Evolutionary conservation across 208 protist genomes (phyloP).

Genomic region (Trypanosoma lewisi): DNA sequence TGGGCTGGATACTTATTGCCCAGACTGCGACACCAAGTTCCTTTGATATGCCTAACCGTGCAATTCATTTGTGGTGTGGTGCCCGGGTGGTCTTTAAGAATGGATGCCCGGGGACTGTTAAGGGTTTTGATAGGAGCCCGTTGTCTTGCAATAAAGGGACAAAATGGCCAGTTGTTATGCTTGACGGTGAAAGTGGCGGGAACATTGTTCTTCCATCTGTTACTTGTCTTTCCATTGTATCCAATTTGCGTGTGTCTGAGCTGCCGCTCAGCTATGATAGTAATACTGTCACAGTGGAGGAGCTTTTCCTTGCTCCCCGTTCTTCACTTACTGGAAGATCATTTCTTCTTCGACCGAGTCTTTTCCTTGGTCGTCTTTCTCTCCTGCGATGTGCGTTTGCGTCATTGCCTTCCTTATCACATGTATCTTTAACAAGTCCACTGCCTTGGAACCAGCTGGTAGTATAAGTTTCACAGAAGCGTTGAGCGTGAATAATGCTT

Average conservation of each 20-base stretch:
- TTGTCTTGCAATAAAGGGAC: not conserved
- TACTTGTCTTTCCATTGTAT: not conserved
- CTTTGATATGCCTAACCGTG: slow-evolving; percentile 10
- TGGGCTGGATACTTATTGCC: slow-evolving; percentile 17
- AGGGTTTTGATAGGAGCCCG: not conserved
- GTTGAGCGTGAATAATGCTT: too few species aligned
- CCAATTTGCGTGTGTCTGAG: slow-evolving; percentile 4
- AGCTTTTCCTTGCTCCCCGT: slow-evolving; percentile 10
- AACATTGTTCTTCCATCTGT: not conserved
- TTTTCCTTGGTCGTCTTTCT: slow-evolving; percentile 16
- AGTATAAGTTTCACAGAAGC: not conserved
- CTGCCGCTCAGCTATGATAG: slow-evolving; percentile 21
- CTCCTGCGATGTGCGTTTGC: slow-evolving; percentile 18
- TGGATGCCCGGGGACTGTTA: slow-evolving; percentile 15
- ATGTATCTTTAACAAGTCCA: slow-evolving; percentile 6
- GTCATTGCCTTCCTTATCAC: slow-evolving; percentile 6
- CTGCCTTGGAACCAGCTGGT: slow-evolving; percentile 9
- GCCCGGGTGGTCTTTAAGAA: slow-evolving; percentile 11
- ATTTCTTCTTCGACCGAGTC: slow-evolving; percentile 12
- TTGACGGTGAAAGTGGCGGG: slow-evolving; percentile 5
- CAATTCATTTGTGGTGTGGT: slow-evolving; percentile 21
- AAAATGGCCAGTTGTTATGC: slow-evolving; percentile 14
- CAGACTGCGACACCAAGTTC: slow-evolving; percentile 10
- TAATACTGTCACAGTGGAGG: slow-evolving; percentile 12
- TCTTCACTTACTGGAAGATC: not conserved